phyloP scores from a whole-genome alignment of 805 yeast species.

The Starmerella apicola region DNA sequence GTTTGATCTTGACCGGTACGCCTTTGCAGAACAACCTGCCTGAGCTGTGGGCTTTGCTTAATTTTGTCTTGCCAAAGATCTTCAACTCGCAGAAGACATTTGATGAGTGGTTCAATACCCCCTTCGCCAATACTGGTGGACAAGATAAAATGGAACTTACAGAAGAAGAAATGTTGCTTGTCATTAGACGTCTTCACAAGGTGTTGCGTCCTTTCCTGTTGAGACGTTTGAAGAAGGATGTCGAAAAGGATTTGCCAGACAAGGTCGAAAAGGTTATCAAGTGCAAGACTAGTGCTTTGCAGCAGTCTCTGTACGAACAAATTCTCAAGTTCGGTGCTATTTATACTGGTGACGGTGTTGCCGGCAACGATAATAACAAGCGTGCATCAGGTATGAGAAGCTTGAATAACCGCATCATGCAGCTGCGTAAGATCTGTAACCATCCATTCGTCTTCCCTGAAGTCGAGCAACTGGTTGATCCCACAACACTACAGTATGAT shows the following conservation, averaged over 20 bases:
- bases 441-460: constrained; percentile 96
- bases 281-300: constrained; percentile 84
- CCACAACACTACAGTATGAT: constrained; percentile 55
- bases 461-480: constrained; percentile 73
- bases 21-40: constrained; percentile 93
- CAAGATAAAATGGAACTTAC: constrained; percentile 87
- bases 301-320: constrained; percentile 72
- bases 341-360: constrained; percentile 39
- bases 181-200: constrained; percentile 89
- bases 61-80: constrained; percentile 88
- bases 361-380: constrained; percentile 27
- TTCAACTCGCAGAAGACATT: constrained; percentile 93
- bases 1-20: constrained; percentile 91
- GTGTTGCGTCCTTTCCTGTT: constrained; percentile 87
- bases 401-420: constrained; percentile 90
- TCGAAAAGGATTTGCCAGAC: constrained; percentile 89
- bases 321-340: constrained; percentile 78
- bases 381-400: constrained; percentile 53
- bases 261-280: constrained; percentile 89
- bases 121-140: constrained; percentile 93
- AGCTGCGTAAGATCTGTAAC: constrained; percentile 87
- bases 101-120: constrained; percentile 98
- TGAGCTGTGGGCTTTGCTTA: constrained; percentile 90
- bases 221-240: constrained; percentile 93
- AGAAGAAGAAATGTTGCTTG: constrained; percentile 90